A percentile compares a stretch with the other conserved stretches of the same genome.
phyloP scores from a whole-genome alignment of 2,329 filamentous ascomycete genomes.

The Thielaviopsis populi region DNA sequence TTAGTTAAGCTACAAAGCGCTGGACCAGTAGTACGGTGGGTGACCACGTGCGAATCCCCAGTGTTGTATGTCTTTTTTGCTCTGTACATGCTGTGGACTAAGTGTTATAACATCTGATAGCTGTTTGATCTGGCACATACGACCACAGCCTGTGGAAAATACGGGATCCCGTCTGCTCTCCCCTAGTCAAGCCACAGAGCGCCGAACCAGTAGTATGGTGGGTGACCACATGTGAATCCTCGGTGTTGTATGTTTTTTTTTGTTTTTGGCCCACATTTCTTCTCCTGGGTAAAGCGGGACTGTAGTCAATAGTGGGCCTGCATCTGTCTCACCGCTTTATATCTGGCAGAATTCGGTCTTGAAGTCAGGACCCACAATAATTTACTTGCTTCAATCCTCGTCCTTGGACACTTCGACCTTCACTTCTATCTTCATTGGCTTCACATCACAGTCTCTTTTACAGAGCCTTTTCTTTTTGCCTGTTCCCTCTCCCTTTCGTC shows the following conservation, averaged over 20 bases:
- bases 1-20: too few species aligned
- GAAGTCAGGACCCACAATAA: neutral
- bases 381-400: neutral
- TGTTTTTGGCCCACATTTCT: neutral
- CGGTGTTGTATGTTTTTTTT: neutral
- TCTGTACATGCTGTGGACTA: too few species aligned
- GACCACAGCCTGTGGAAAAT: neutral
- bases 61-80: too few species aligned
- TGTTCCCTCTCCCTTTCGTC: neutral
- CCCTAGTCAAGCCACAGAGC: neutral
- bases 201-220: neutral
- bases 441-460: neutral
- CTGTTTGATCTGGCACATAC: neutral
- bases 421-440: neutral
- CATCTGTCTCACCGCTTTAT: neutral
- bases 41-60: too few species aligned
- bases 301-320: neutral
- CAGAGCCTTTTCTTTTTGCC: neutral
- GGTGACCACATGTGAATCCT: neutral
- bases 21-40: too few species aligned
- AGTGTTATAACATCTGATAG: too few species aligned
- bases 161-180: neutral
- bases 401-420: neutral
- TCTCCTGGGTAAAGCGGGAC: neutral
- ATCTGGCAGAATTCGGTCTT: neutral